phyloP scores from a whole-genome alignment of 2,329 filamentous ascomycete species.

The Aspergillus versicolor region DNA sequence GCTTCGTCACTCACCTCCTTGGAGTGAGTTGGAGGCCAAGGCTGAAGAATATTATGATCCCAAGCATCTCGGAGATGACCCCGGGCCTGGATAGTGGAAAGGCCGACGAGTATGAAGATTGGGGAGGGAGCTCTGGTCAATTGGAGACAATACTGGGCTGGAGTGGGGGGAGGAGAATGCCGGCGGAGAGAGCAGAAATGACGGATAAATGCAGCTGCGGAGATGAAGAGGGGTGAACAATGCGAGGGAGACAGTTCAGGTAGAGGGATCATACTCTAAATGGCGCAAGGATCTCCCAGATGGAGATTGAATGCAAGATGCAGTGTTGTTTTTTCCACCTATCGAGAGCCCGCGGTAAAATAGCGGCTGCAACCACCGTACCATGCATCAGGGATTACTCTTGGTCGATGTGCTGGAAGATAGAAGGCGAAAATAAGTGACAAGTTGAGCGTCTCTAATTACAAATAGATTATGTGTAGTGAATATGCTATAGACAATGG shows the following conservation, averaged over 20 bases:
- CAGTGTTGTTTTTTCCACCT: slow-evolving; percentile 12
- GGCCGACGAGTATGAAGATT: background rate
- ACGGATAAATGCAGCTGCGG: slow-evolving; percentile 14
- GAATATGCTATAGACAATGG: slow-evolving; percentile 8
- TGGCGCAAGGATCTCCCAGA: background rate
- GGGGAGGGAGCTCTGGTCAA: background rate
- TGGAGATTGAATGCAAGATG: background rate
- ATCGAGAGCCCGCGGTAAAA: slow-evolving; percentile 9
- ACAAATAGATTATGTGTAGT: slow-evolving; percentile 3
- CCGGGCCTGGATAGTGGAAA: slow-evolving; percentile 4
- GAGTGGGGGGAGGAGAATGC: background rate
- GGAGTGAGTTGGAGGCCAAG: slow-evolving; percentile 1
- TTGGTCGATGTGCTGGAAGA: background rate
- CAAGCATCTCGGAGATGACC: slow-evolving; percentile 13
- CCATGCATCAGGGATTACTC: background rate
- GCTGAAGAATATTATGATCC: slow-evolving; percentile 1
- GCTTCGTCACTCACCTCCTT: background rate
- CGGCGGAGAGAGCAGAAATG: slow-evolving; percentile 2
- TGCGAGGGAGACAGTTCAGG: too few species aligned
- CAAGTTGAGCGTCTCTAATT: slow-evolving; percentile 1
- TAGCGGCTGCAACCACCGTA: slow-evolving; percentile 1
- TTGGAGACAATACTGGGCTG: background rate
- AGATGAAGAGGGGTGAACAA: background rate
- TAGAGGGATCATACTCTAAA: background rate
- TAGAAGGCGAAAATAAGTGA: background rate